Evolutionary conservation across 352 stramenopile genomes (phyloP), one percentile per base, ranked within the genome.

Genomic region (Phytophthora foliorum): DNA sequence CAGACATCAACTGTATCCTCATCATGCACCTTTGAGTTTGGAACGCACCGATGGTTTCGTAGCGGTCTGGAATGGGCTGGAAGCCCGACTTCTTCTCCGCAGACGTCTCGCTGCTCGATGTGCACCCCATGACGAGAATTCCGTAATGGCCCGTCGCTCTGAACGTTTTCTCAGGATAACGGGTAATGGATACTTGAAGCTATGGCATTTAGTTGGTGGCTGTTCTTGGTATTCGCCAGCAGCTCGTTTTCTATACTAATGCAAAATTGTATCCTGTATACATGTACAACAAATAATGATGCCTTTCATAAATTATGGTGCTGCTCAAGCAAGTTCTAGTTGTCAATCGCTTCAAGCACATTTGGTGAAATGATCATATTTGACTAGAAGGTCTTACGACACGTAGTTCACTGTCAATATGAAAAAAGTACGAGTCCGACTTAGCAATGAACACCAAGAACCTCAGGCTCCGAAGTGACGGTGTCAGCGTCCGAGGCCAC

Each of bases 1-100:
- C 24, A 67, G n/a, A 58, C 19, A n/a, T 29, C 42, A 49, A 49
- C 6, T 45, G 57, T 10, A 29, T 24, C 19, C 3, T 32, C 19
- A 6, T 16, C 9, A 21, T 48, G 54, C 19, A 25, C n/a, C 27
- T 44, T 52, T 22, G 9, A 50, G 1, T 27, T 49, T 39, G 3
- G 9, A 27, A 38, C 62, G 21, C 61, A 88, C 82, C 75, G 36
- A 84, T 80, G 11, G 82, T 88, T 58, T 90, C 79, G 63, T 88
- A 90, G 56, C 77, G 76, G 63, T 88, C 82, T 13, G 69, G 77
- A 65, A 90, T 86, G 24, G 70, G 63, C 2, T 71, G 67, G 57
- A 90, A 90, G 2, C 62, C 54, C 6, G 17, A 24, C 27, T 57
- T 63, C 46, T 46, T 69, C 49, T 55, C 24, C 8, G 25, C 39